Conservation (phyloP, 805 yeast species). For the Kluyveromyces nonfermentans region DNA sequence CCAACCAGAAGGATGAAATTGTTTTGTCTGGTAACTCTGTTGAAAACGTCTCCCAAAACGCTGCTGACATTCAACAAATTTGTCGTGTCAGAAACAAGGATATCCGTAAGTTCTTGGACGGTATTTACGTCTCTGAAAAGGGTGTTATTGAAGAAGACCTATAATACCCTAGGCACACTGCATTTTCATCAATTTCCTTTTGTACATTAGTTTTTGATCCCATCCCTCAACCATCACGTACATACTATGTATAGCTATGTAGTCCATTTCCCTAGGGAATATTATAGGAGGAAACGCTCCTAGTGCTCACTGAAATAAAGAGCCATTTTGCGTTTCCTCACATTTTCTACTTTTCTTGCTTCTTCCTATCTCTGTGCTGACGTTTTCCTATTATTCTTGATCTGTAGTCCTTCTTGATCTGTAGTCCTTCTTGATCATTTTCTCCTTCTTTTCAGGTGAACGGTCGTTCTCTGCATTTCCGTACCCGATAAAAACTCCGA, state of each 20-base stretch:
- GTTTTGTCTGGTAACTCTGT: conserved; percentile 89
- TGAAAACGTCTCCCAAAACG: conserved; percentile 95
- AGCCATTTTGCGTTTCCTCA: conserved; percentile 19
- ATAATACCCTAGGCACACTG: background rate
- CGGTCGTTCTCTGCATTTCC: too few relatives aligned
- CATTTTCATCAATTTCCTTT: background rate
- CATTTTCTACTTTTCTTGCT: background rate
- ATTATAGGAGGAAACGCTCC: conserved; percentile 17
- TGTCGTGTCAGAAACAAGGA: conserved; percentile 99
- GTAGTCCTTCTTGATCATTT: too few relatives aligned
- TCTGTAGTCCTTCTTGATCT: too few relatives aligned
- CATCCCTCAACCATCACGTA: background rate
- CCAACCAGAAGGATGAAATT: conserved; percentile 90
- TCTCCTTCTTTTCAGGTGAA: too few relatives aligned
- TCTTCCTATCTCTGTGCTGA: background rate
- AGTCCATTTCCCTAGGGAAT: background rate
- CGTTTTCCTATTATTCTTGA: background rate
- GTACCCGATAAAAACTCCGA: too few relatives aligned
- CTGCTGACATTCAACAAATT: conserved; percentile 96
- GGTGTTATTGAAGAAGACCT: conserved; percentile 71
- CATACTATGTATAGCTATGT: too few relatives aligned
- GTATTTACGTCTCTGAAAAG: conserved; percentile 97
- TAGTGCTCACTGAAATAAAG: conserved; percentile 21
- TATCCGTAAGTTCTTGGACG: conserved; percentile 99
- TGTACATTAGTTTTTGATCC: background rate